Evolutionary conservation across 78 protist genomes (phyloP).

Genomic region (Mantamonas sphyraenae): DNA sequence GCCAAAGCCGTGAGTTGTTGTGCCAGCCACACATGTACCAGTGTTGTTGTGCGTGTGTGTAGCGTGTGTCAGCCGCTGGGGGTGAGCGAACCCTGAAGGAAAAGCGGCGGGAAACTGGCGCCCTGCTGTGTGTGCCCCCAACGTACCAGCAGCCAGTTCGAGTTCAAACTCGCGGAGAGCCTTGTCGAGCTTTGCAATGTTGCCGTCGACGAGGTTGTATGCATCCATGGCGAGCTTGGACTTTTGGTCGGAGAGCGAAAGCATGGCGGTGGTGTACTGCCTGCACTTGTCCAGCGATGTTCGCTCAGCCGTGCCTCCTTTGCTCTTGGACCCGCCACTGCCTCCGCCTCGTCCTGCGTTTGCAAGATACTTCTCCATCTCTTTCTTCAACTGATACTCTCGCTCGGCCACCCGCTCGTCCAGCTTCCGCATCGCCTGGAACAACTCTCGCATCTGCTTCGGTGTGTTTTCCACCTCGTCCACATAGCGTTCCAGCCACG

Average conservation of each 20-base stretch:
- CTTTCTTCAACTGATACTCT: neutral
- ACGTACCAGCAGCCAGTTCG: too few species aligned
- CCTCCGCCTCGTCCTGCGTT: neutral
- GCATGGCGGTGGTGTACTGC: neutral
- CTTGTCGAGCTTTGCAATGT: neutral
- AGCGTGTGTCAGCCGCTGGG: too few species aligned
- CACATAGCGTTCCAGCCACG: too few species aligned
- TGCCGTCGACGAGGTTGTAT: neutral
- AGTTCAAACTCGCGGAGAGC: neutral
- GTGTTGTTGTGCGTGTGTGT: too few species aligned
- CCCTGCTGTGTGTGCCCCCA: too few species aligned
- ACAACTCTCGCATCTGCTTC: too few species aligned
- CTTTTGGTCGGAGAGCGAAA: neutral
- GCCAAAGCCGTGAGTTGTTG: too few species aligned
- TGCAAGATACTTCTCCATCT: neutral
- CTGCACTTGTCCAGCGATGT: neutral
- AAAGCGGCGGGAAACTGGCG: too few species aligned
- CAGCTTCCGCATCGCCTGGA: neutral
- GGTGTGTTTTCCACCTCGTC: too few species aligned
- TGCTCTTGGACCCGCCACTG: neutral
- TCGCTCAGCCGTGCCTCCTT: too few species aligned
- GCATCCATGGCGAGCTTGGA: neutral
- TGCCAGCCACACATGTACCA: too few species aligned
- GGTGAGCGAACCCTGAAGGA: too few species aligned
- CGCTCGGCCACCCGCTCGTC: neutral